Evolutionary conservation across 2,329 filamentous ascomycete species (phyloP), one percentile per base, ranked within the genome.

Genomic region (Pestalotiopsis sp.): DNA sequence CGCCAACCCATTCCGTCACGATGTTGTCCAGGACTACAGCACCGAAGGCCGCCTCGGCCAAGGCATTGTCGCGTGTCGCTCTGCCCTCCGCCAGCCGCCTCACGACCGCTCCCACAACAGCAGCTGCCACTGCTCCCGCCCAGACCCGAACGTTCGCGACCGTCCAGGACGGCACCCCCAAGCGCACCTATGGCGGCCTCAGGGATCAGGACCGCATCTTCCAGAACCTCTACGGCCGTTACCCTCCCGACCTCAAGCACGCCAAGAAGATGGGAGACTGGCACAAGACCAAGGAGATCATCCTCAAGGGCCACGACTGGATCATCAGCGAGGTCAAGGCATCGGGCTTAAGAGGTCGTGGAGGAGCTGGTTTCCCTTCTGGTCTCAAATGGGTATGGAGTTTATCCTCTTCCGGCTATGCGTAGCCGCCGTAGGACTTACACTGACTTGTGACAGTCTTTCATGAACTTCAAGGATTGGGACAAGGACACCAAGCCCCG

Each of bases 381-480:
- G 96, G 96, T 72, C 86, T 99, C 87, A 99, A 99, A 95, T 99
- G 96, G 93, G 94, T 97, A 90, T 68, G 76, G 25, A 36, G 13
- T 59, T 13, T 59, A 14, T 9, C 25, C 20, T 20, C 12, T 13
- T 6, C 4, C 2, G 4, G 13, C n/a, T 20, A 36, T 17, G 11
- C 14, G 31, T 12, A 39, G 14, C 14, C 12, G n/a, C 12, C 36
- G 20, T 3, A 17, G 59, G 59, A 20, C 31, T 12, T 14, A 62
- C 11, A 27, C 60, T 67, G 68, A 36, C 49, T 23, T n/a, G 36
- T 49, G n/a, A 61, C 78, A 97, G 94, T 98, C 95, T 64, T 99
- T 99, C 84, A 99, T 99, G 96, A 99, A 99, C 88, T 95, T 95
- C 87, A 98, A 98, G 85, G 96, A 94, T 77, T 99, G 96, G 96